Conservation (phyloP, 2,329 filamentous ascomycete genomes). For the Stagonosporopsis vannaccii region DNA sequence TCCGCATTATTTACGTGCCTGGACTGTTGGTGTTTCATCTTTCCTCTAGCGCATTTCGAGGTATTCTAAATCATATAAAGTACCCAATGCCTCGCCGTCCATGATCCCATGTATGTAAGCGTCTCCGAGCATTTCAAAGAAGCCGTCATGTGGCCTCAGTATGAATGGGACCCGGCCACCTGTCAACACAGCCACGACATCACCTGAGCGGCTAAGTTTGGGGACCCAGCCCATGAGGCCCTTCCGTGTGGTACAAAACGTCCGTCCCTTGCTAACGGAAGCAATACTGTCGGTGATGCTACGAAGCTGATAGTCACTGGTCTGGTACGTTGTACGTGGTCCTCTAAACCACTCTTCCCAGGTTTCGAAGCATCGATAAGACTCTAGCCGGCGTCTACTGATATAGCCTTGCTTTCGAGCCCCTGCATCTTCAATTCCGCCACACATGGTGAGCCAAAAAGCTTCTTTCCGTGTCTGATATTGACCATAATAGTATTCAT, state of each 20-base stretch:
- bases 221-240: slow-evolving; percentile 6
- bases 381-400: neutral
- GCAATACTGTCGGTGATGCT: slow-evolving; percentile 4
- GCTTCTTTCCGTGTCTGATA: slow-evolving; percentile 9
- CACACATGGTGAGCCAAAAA: slow-evolving; percentile 13
- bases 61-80: neutral
- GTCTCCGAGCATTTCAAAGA: slow-evolving; percentile 3
- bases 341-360: slow-evolving; percentile 15
- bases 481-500: neutral
- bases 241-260: neutral
- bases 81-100: slow-evolving; percentile 4
- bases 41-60: slow-evolving; percentile 2
- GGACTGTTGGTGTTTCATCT: neutral
- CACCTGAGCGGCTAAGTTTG: slow-evolving; percentile 1
- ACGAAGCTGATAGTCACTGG: neutral
- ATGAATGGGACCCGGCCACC: slow-evolving; percentile 4
- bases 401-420: neutral
- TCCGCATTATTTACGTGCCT: neutral
- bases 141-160: neutral
- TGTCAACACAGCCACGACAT: slow-evolving; percentile 2
- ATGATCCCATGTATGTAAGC: slow-evolving; percentile 14
- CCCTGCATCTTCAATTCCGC: neutral
- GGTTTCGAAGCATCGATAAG: neutral
- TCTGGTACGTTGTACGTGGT: slow-evolving; percentile 2
- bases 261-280: slow-evolving; percentile 8